phyloP scores from a whole-genome alignment of 495 filamentous ascomycete species.

The Letharia columbiana region DNA sequence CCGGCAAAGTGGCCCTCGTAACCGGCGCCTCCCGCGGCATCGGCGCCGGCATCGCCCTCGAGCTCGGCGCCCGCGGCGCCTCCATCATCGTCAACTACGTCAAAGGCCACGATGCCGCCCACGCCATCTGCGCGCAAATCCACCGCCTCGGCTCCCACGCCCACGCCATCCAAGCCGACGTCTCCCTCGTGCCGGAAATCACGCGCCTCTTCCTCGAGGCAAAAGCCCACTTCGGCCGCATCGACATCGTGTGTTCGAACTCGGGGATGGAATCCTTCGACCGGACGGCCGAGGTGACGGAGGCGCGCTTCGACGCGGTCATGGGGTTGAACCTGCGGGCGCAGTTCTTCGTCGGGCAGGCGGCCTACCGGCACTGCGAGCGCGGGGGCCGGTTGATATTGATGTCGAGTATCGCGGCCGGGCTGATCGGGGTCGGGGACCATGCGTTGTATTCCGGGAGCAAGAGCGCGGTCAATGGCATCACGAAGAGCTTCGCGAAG shows the following conservation, averaged over 20 bases:
- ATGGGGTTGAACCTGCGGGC: slow-evolving; percentile 69
- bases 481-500: slow-evolving; percentile 48
- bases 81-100: slow-evolving; percentile 74
- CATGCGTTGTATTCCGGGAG: slow-evolving; percentile 54
- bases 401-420: slow-evolving; percentile 47
- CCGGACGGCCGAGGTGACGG: slow-evolving; percentile 55
- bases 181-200: slow-evolving; percentile 58
- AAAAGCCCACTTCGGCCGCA: slow-evolving; percentile 54
- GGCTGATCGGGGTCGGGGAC: slow-evolving; percentile 50
- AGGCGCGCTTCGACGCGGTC: slow-evolving; percentile 66
- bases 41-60: slow-evolving; percentile 64
- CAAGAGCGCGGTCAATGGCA: slow-evolving; percentile 51
- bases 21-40: slow-evolving; percentile 69
- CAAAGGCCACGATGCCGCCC: slow-evolving; percentile 50
- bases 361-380: slow-evolving; percentile 61
- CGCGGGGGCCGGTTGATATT: slow-evolving; percentile 60
- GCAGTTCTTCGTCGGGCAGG: slow-evolving; percentile 78
- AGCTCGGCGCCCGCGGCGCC: slow-evolving; percentile 63
- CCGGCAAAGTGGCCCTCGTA: slow-evolving; percentile 64
- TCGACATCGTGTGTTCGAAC: slow-evolving; percentile 72
- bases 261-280: slow-evolving; percentile 47
- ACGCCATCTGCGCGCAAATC: slow-evolving; percentile 56
- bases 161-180: slow-evolving; percentile 65
- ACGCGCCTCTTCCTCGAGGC: slow-evolving; percentile 53
- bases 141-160: slow-evolving; percentile 50